Base-by-base conservation (phyloP, 192 early-diverging fungal species). In the Dissophora globulifera region DNA sequence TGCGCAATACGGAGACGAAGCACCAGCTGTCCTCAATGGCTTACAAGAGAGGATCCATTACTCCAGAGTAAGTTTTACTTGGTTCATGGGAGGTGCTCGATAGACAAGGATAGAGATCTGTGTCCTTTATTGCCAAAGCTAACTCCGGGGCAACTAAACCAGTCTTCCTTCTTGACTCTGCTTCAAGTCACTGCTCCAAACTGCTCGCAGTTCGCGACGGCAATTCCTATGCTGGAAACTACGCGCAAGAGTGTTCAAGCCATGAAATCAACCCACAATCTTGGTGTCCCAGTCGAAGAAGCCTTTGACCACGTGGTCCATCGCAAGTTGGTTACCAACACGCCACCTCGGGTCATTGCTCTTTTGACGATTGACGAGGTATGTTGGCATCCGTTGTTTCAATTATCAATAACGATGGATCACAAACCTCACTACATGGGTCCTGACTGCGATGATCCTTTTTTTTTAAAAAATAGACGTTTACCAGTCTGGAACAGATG, bases 241-340 rank as follows among this genome's bases (percentile, higher is more conserved):
- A 30, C 70, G 25, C 48, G 56, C 7, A 50, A 54, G 1, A 43
- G 51, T 20, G 70, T 71, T 2, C 17, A 46, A 16, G 53, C 26
- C 8, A 53, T 81, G 43, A 58, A 51, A 19, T 29, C 51, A 3
- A 78, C 82, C 1, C 19, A 78, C 33, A 30, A 22, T 15, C 40
- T 68, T 11, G 86, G 82, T 19, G 13, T 55, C 12, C 49, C 64
- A n/a, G 69, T 82, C 9, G 62, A 65, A 2, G 62, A 64, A 2
- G 82, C 80, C 12, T 91, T 91, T 76, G 88, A 91, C 51, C 82
- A 85, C 17, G 71, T 80, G 4, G 79, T 91, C 25, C 89, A 87
- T 58, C 82, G 89, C 16, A 89, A 89, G 54, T 69, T 87, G 1
- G 82, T 83, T 22, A 79, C 88, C 19, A 86, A 89, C 60, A 84